A percentile compares a stretch with the other conserved stretches of the same genome.
Conservation (phyloP, 2,329 filamentous ascomycete genomes). For the Fusarium temperatum region DNA sequence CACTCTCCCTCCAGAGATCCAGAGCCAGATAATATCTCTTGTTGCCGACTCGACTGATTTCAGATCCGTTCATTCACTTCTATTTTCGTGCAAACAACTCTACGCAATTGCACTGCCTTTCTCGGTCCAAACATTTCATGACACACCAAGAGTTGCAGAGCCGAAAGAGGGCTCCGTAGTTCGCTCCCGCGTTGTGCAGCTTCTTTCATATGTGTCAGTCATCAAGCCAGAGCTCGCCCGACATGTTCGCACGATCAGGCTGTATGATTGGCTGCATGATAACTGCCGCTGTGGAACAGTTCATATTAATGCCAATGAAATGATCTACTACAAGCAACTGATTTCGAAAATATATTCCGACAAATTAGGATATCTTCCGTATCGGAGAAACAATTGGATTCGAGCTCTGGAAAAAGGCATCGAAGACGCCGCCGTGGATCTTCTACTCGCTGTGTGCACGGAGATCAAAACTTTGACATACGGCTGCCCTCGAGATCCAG, state of each 20-base stretch:
- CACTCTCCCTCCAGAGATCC: not conserved
- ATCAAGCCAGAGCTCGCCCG: not conserved
- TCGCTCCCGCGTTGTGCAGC: not conserved
- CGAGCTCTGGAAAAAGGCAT: accelerated
- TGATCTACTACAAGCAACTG: accelerated
- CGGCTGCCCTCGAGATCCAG: accelerated
- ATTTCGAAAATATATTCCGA: accelerated
- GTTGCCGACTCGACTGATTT: not conserved
- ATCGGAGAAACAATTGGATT: accelerated
- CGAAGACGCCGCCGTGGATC: accelerated
- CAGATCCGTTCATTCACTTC: not conserved
- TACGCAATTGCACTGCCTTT: not conserved
- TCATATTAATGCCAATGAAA: not conserved
- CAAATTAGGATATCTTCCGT: accelerated
- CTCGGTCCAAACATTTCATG: not conserved
- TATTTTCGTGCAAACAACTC: not conserved
- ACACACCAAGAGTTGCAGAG: too few species aligned
- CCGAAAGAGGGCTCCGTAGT: not conserved
- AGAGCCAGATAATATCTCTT: not conserved
- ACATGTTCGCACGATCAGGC: not conserved
- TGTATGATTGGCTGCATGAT: not conserved
- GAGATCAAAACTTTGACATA: not conserved
- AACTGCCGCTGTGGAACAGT: accelerated
- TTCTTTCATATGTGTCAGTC: not conserved
- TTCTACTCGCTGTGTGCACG: not conserved